A percentile compares a stretch with the other conserved stretches of the same genome.
These are phyloP conservation scores for Colletotrichum neosansevieriae DNA, from an alignment of 2,329 filamentous ascomycete genomes.

Conservation along the genomic window DNA sequence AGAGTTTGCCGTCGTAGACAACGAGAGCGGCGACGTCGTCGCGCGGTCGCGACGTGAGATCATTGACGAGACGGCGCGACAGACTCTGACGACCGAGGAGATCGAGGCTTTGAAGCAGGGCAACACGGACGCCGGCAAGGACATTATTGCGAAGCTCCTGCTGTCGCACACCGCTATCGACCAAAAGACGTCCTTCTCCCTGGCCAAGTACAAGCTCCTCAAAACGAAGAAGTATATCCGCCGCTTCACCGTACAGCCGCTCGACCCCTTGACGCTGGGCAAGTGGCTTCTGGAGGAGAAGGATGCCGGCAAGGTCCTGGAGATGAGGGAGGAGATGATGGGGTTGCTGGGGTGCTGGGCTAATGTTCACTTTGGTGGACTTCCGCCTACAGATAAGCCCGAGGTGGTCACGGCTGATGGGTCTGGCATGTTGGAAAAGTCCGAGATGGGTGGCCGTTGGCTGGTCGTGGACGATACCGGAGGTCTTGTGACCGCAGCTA, in stretches of 20 bases:
- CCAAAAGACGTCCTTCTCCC: conserved; percentile 92
- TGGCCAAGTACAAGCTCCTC: conserved; percentile 95
- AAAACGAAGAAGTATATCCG: conserved; percentile 95
- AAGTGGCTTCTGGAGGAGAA: conserved; percentile 76
- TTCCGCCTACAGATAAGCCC: conserved; percentile 46
- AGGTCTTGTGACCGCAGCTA: conserved; percentile 82
- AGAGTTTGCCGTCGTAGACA: conserved; percentile 57
- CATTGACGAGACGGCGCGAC: conserved; percentile 73
- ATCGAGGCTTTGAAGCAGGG: conserved; percentile 82
- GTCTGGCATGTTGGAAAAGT: conserved; percentile 80
- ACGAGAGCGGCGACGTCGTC: conserved; percentile 57
- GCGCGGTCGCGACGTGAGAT: conserved; percentile 70
- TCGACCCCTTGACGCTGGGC: conserved; percentile 82
- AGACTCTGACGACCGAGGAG: conserved; percentile 81
- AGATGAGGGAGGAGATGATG: conserved; percentile 48
- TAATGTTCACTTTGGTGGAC: conserved; percentile 82
- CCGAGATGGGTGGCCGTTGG: conserved; percentile 67
- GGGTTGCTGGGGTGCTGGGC: conserved; percentile 88
- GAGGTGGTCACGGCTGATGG: conserved; percentile 48
- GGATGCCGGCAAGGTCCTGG: conserved; percentile 53
- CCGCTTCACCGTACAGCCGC: conserved; percentile 84
- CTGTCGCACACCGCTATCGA: conserved; percentile 89
- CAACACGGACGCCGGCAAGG: conserved; percentile 82
- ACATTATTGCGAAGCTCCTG: conserved; percentile 93
- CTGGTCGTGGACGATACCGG: conserved; percentile 89